phyloP scores from a whole-genome alignment of 257 asterid genomes.

The Prunella vulgaris region DNA sequence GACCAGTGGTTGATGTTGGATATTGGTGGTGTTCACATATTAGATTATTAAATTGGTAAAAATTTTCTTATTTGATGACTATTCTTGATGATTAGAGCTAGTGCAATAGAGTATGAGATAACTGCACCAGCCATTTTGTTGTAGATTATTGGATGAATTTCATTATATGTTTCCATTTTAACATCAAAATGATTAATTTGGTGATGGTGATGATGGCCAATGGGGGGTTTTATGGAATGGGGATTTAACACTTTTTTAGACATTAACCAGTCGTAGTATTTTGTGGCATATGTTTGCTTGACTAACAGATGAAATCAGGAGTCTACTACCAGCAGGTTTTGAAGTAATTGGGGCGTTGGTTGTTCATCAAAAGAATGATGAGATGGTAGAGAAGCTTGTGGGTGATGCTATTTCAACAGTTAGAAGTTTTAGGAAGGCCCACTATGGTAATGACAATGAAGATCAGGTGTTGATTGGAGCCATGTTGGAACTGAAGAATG shows the following conservation, averaged over 20 bases:
- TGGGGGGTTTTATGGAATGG: too few species aligned
- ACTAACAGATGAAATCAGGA: slow-evolving; percentile 63
- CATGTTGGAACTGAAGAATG: too few species aligned
- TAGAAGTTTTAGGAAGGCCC: slow-evolving; percentile 44
- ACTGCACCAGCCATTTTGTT: background rate
- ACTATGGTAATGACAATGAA: slow-evolving; percentile 26
- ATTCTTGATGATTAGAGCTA: background rate
- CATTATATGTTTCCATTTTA: background rate
- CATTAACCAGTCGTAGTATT: background rate
- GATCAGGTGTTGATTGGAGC: slow-evolving; percentile 54
- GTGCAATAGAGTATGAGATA: background rate
- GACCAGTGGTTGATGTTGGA: too few species aligned
- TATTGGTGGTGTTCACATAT: too few species aligned
- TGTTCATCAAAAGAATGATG: slow-evolving; percentile 36
- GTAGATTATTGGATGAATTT: background rate
- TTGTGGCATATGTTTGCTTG: slow-evolving; percentile 13
- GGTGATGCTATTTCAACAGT: slow-evolving; percentile 54
- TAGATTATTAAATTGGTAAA: background rate
- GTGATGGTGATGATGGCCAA: slow-evolving; percentile 4
- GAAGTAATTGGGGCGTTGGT: slow-evolving; percentile 77
- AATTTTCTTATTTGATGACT: background rate
- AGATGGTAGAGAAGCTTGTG: slow-evolving; percentile 37
- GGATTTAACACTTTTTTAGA: background rate
- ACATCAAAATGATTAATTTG: slow-evolving; percentile 9
- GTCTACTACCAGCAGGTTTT: slow-evolving; percentile 70